Conservation (phyloP, 257 asterid genomes). For the Thymus mandschuricus region DNA sequence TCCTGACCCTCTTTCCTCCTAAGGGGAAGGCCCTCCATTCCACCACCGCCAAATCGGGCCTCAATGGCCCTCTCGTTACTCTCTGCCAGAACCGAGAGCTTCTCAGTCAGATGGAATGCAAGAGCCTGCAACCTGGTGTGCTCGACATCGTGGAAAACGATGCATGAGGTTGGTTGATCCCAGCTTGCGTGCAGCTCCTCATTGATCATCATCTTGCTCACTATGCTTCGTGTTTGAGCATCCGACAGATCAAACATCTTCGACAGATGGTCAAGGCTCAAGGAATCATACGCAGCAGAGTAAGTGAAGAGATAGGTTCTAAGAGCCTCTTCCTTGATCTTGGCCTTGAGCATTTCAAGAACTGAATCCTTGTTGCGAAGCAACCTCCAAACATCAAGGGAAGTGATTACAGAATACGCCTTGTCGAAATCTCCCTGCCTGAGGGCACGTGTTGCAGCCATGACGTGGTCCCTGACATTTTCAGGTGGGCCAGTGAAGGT, state of each 20-base stretch:
- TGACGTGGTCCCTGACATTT: slow-evolving; percentile 92
- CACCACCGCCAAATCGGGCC: slow-evolving; percentile 81
- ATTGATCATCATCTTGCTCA: slow-evolving; percentile 83
- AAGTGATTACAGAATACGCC: slow-evolving; percentile 65
- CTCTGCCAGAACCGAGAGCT: slow-evolving; percentile 78
- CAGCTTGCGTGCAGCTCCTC: slow-evolving; percentile 95
- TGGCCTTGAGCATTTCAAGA: slow-evolving; percentile 79
- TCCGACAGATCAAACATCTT: slow-evolving; percentile 82
- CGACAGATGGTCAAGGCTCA: slow-evolving; percentile 79
- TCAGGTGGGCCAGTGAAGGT: slow-evolving; percentile 95
- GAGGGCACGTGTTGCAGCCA: slow-evolving; percentile 93
- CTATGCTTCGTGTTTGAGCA: slow-evolving; percentile 65
- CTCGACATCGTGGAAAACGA: slow-evolving; percentile 79
- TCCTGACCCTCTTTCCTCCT: slow-evolving; percentile 94
- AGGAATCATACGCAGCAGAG: slow-evolving; percentile 67
- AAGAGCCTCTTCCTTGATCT: slow-evolving; percentile 90
- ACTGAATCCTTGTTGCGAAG: slow-evolving; percentile 67
- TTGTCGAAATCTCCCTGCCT: slow-evolving; percentile 78
- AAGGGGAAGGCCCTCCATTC: slow-evolving; percentile 71
- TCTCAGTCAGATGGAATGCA: slow-evolving; percentile 82
- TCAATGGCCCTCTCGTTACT: slow-evolving; percentile 83
- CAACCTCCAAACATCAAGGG: slow-evolving; percentile 89
- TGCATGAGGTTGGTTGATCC: slow-evolving; percentile 93
- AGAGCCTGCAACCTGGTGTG: slow-evolving; percentile 79
- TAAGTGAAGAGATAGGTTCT: slow-evolving; percentile 88